A percentile compares a stretch with the other conserved stretches of the same genome.
These are phyloP conservation scores for Cytospora paraplurivora DNA, from an alignment of 2,329 filamentous ascomycete genomes.

Conservation along the genomic window DNA sequence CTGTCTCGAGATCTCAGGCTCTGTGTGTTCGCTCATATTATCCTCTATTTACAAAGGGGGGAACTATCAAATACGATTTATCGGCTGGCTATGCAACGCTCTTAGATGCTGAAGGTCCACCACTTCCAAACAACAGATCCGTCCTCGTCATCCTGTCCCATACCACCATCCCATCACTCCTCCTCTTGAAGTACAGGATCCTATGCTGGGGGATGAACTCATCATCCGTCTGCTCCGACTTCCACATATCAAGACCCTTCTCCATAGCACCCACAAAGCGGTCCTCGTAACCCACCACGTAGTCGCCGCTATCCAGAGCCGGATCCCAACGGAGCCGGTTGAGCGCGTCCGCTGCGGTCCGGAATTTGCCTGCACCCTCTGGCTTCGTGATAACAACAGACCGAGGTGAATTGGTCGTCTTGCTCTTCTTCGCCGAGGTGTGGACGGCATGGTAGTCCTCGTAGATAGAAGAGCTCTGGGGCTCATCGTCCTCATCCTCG, in stretches of 20 bases:
- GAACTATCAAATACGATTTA: background rate
- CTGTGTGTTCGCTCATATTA: too few relatives aligned
- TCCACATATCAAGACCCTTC: conserved; percentile 58
- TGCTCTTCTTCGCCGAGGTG: conserved; percentile 29
- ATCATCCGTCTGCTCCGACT: conserved; percentile 63
- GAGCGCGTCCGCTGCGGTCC: conserved; percentile 60
- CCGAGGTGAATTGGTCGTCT: conserved; percentile 29
- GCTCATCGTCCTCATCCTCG: conserved; percentile 43
- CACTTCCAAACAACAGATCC: conserved; percentile 60
- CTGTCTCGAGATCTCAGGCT: too few relatives aligned
- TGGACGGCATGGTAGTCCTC: conserved; percentile 17
- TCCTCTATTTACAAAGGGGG: too few relatives aligned
- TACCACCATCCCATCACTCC: conserved; percentile 51
- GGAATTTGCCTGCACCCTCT: conserved; percentile 50
- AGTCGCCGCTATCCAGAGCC: conserved; percentile 53
- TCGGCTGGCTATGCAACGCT: background rate
- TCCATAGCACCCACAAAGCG: conserved; percentile 59
- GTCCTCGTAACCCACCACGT: conserved; percentile 63
- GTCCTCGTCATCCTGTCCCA: conserved; percentile 59
- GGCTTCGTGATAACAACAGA: conserved; percentile 31
- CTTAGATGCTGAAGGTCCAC: conserved; percentile 29
- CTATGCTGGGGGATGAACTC: conserved; percentile 69
- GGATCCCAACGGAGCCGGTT: conserved; percentile 57
- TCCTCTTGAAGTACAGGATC: conserved; percentile 62
- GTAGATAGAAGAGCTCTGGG: conserved; percentile 5